Evolutionary conservation across 2,329 filamentous ascomycete genomes (phyloP), one percentile per base, ranked within the genome.

Genomic region (Aspergillus pseudoviridinutans): DNA sequence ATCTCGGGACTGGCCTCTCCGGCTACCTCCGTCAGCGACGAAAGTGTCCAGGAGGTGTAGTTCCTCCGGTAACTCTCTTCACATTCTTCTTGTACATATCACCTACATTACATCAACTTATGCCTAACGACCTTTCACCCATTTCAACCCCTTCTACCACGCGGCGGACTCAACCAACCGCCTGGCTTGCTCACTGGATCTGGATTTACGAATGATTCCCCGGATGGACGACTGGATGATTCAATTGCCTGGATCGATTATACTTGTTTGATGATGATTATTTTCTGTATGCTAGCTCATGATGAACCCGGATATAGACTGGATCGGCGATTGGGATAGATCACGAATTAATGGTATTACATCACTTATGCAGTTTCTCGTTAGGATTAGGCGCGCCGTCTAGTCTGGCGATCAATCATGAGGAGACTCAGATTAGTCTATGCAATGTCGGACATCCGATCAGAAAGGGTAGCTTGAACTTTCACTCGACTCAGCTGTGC

Each of bases 1-100:
- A 68, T 75, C 6, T 74, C 73, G 4, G 73, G 74, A 0, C 59
- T 76, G 5, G 73, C 68, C 4, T 75, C 67, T 8, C 74, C 73
- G 1, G 73, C 72, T 22, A 74, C 73, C 4, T 73, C 71, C 14
- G 57, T 70, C 53, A 71, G 71, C 58, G 70, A 69, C 12, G 64
- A 68, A 35, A 70, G 71, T 44, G 59, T 70, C 17, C 62, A 65
- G n/a, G 71, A 73, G 24, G 42, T 28, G 9, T 50, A 6, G 55
- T 60, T 17, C 60, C 55, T 17, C 50, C 54, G 12, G 22, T 60
- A 56, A 22, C 47, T 51, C 27, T 42, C 29, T 25, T 28, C 42
- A 24, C 17, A 20, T 29, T n/a, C 32, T 35, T 28, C 10, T 44
- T 44, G 44, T 24, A 52, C 35, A 25, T 38, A 25, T 41, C 25